Conservation (phyloP, 2,329 filamentous ascomycete species). For the Colletotrichum euphorbiae region DNA sequence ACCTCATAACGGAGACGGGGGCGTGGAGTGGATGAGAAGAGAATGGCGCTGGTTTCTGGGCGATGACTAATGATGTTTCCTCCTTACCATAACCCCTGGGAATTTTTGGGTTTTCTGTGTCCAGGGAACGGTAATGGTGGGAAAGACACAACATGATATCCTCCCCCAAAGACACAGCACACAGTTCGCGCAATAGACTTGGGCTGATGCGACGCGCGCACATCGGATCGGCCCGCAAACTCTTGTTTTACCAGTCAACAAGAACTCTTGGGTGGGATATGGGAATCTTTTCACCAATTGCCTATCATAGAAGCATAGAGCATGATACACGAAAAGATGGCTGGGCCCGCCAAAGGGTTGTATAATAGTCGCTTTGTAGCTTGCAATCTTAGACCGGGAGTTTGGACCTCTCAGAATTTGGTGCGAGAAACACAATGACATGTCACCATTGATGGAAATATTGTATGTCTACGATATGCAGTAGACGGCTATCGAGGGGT, state of each 20-base stretch:
- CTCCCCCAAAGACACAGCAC: conserved; percentile 23
- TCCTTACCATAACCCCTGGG: conserved; percentile 12
- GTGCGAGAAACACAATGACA: not conserved
- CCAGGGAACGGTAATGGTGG: conserved; percentile 29
- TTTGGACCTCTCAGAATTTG: conserved; percentile 44
- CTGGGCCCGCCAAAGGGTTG: conserved; percentile 43
- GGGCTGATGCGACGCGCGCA: conserved; percentile 22
- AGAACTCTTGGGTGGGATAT: conserved; percentile 36
- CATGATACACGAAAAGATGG: conserved; percentile 41
- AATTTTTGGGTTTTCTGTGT: conserved; percentile 22
- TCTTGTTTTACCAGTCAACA: conserved; percentile 34
- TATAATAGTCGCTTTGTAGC: conserved; percentile 48
- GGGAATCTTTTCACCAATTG: conserved; percentile 40
- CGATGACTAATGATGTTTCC: conserved; percentile 15
- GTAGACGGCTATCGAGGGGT: too few relatives aligned
- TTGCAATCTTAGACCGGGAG: conserved; percentile 51
- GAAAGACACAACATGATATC: conserved; percentile 34
- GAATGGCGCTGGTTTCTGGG: conserved; percentile 30
- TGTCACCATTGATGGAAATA: not conserved
- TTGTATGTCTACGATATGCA: too few relatives aligned
- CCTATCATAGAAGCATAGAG: conserved; percentile 43
- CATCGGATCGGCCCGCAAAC: conserved; percentile 35
- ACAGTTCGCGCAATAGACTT: conserved; percentile 29
- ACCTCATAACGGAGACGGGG: conserved; percentile 7
- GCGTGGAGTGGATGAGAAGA: conserved; percentile 17